phyloP scores from a whole-genome alignment of 768 basidiomycete genomes.

The Podaxis rugospora region DNA sequence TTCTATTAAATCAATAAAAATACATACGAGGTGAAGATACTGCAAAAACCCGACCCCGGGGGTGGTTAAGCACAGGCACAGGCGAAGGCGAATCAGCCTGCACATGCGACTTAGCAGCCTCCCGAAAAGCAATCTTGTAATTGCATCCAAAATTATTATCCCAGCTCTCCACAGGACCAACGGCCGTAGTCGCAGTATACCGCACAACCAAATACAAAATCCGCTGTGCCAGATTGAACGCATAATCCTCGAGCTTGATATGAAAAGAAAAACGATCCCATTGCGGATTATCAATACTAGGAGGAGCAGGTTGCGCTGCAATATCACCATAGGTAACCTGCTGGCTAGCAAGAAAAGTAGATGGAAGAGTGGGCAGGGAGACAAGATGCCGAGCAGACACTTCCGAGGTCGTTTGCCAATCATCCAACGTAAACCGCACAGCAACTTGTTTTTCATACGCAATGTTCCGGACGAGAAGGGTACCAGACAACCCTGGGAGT shows the following conservation, averaged over 20 bases:
- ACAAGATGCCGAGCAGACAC: conserved; percentile 51
- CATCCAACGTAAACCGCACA: conserved; percentile 87
- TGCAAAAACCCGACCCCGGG: background rate
- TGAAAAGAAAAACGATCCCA: conserved; percentile 63
- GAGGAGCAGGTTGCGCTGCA: conserved; percentile 8
- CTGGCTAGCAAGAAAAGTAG: conserved; percentile 17
- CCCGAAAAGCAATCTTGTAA: conserved; percentile 68
- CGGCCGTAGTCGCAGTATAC: conserved; percentile 25
- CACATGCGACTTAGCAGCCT: background rate
- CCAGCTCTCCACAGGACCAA: conserved; percentile 72
- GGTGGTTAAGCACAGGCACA: background rate
- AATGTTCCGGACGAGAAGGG: conserved; percentile 80
- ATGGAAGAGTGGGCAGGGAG: conserved; percentile 36
- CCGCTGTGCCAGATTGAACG: conserved; percentile 40
- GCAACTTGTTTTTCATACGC: conserved; percentile 83
- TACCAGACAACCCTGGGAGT: conserved; percentile 53
- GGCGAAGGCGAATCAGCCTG: background rate
- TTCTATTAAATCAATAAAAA: background rate
- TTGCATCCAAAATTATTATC: conserved; percentile 83
- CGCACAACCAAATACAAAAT: conserved; percentile 62
- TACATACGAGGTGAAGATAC: conserved; percentile 24
- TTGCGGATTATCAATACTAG: conserved; percentile 9
- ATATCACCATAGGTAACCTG: conserved; percentile 14
- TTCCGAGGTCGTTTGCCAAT: conserved; percentile 92
- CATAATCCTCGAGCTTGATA: conserved; percentile 72